Evolutionary conservation across 108 stramenopile species (phyloP).

Genomic region (Asterionellopsis glacialis): DNA sequence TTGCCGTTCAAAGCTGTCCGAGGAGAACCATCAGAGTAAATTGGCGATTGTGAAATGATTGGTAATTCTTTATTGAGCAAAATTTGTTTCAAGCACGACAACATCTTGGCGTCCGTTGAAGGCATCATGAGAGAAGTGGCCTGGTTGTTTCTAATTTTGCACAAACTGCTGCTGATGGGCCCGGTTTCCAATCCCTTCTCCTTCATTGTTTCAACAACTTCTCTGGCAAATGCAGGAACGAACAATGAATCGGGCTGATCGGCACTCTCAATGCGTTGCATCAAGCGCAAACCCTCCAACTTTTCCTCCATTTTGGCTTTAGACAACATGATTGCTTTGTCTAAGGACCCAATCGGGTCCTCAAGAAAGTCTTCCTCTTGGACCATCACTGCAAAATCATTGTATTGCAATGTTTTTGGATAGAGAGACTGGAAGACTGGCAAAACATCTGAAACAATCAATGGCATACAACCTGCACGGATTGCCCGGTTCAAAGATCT

Average conservation of each 20-base stretch:
- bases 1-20: too few species aligned
- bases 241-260: conserved; percentile 31
- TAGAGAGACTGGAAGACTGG: conserved; percentile 17
- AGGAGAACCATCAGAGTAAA: too few species aligned
- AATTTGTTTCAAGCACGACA: too few species aligned
- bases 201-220: conserved; percentile 10
- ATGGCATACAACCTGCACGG: conserved; percentile 36
- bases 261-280: conserved; percentile 19
- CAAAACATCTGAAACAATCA: conserved; percentile 26
- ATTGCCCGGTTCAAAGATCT: conserved; percentile 16
- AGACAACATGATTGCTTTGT: conserved; percentile 10
- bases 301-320: conserved; percentile 12
- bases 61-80: too few species aligned
- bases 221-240: conserved; percentile 33
- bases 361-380: conserved; percentile 19
- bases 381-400: conserved; percentile 28
- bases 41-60: too few species aligned
- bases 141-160: too few species aligned
- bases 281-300: conserved; percentile 17
- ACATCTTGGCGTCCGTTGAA: too few species aligned
- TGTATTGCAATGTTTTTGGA: conserved; percentile 8
- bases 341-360: conserved; percentile 13
- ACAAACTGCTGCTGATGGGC: too few species aligned
- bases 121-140: too few species aligned
- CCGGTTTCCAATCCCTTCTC: background rate